Base-by-base conservation (phyloP, 768 basidiomycete genomes). In the Paxillus rubicundulus region DNA sequence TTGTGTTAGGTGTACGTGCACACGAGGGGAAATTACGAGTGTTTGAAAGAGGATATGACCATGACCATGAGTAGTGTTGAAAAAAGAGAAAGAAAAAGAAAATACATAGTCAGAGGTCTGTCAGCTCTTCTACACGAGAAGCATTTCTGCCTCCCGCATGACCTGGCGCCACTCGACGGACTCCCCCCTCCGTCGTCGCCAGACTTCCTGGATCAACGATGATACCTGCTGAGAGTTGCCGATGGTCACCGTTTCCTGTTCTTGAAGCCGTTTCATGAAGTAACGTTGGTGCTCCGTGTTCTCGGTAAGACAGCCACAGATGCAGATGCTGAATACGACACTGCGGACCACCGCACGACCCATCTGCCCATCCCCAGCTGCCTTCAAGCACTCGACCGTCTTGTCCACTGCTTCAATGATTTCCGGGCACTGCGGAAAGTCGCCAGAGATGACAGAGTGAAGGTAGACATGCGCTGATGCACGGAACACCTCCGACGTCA, bases 321-420 rank as follows among this genome's bases (percentile, higher is more conserved):
- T 78, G 61, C 85, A 89, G 53, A 89, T 82, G 41, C 81, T 80
- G 60, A 91, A 89, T 59, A 91, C 87, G 24, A 88, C 89, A 70
- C 85, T 88, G 36, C 88, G 77, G 51, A 89, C 78, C 24, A 91
- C 85, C 13, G 79, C 75, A 39, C 77, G 76, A 43, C 76, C 71
- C 38, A 74, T 70, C 40, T 58, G 66, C n/a, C 58, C 58, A 58
- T 70, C 66, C 60, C 60, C 65, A 53, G 77, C 74, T 14, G 53
- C 59, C 59, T 56, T 66, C 50, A 86, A 70, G 54, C 77, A 74
- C 4, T 60, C 54, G 64, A 87, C 76, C 40, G 80, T 81, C 18
- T 84, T 79, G 16, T 73, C 50, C 27, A 89, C 80, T 14, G 75
- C 77, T 3, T 72, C 65, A 17, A 69, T 66, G 60, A 91, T 86